These are phyloP conservation scores for Boletus rex-veris DNA, from an alignment of 768 basidiomycete genomes.

Conservation along the genomic window DNA sequence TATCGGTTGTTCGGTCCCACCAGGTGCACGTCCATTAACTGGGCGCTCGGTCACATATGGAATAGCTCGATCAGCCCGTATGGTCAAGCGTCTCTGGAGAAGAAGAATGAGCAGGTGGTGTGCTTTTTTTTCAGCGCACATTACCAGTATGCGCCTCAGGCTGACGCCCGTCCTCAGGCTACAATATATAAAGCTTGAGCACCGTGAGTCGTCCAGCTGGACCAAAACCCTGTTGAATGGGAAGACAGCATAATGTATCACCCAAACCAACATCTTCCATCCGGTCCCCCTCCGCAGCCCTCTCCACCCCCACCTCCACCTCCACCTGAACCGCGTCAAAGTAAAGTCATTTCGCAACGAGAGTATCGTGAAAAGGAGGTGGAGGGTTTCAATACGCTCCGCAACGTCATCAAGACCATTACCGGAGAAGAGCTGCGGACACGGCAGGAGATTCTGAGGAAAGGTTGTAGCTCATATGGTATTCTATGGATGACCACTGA, in stretches of 20 bases:
- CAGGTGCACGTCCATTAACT: no score
- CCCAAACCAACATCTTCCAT: neutral
- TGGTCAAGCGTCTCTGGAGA: no score
- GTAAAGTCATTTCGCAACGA: conserved; percentile 13
- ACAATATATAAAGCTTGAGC: neutral
- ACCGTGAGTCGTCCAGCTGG: neutral
- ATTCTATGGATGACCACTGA: neutral
- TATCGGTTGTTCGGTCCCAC: no score
- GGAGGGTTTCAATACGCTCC: conserved; percentile 16
- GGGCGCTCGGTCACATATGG: no score
- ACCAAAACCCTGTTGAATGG: neutral
- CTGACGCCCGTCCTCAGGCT: neutral
- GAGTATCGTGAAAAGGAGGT: conserved; percentile 24
- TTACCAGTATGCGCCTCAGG: no score
- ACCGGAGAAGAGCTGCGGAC: conserved; percentile 11
- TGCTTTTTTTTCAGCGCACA: neutral
- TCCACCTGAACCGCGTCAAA: conserved; percentile 1
- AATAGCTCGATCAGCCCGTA: no score
- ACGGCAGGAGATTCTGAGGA: conserved; percentile 18
- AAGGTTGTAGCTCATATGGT: conserved; percentile 7
- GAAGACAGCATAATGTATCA: conserved; percentile 1
- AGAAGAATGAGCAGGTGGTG: neutral
- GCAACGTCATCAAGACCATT: conserved; percentile 10
- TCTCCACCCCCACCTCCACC: neutral
- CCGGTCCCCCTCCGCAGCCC: neutral